phyloP scores from a whole-genome alignment of 2,329 filamentous ascomycete genomes.

The Diaporthe citriasiana region DNA sequence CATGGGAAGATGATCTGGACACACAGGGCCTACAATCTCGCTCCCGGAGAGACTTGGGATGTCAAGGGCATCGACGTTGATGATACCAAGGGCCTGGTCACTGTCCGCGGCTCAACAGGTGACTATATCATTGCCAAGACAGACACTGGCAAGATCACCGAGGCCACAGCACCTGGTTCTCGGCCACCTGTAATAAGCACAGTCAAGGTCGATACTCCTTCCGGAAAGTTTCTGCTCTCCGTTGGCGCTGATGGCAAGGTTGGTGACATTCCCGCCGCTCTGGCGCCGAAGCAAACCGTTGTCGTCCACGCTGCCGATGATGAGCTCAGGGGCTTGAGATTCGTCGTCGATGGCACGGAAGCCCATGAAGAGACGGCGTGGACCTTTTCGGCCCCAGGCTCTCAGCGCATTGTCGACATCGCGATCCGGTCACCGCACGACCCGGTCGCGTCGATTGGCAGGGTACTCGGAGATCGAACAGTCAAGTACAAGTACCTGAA shows the following conservation, averaged over 20 bases:
- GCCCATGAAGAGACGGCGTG: conserved; percentile 70
- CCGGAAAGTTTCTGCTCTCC: conserved; percentile 68
- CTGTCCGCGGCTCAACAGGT: conserved; percentile 71
- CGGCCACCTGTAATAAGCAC: conserved; percentile 61
- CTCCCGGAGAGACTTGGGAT: conserved; percentile 70
- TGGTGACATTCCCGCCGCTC: conserved; percentile 59
- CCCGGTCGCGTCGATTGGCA: conserved; percentile 93
- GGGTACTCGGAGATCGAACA: conserved; percentile 90
- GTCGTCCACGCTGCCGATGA: conserved; percentile 66
- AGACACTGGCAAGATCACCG: conserved; percentile 65
- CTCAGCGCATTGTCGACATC: conserved; percentile 77
- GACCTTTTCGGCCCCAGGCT: conserved; percentile 77
- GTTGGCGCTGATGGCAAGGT: conserved; percentile 65
- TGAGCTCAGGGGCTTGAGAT: conserved; percentile 69
- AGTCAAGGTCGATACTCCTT: conserved; percentile 65
- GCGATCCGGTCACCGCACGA: conserved; percentile 81
- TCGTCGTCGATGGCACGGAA: conserved; percentile 58
- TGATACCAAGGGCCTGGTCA: conserved; percentile 68
- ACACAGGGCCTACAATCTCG: conserved; percentile 71
- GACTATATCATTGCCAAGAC: conserved; percentile 71
- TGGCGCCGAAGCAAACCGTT: conserved; percentile 66
- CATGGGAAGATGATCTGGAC: conserved; percentile 84
- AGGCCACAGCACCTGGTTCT: conserved; percentile 57
- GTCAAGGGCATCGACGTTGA: conserved; percentile 77
- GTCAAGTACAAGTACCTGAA: conserved; percentile 98